Evolutionary conservation across 768 basidiomycete genomes (phyloP).

Genomic region (Neoboletus brunneissimus): DNA sequence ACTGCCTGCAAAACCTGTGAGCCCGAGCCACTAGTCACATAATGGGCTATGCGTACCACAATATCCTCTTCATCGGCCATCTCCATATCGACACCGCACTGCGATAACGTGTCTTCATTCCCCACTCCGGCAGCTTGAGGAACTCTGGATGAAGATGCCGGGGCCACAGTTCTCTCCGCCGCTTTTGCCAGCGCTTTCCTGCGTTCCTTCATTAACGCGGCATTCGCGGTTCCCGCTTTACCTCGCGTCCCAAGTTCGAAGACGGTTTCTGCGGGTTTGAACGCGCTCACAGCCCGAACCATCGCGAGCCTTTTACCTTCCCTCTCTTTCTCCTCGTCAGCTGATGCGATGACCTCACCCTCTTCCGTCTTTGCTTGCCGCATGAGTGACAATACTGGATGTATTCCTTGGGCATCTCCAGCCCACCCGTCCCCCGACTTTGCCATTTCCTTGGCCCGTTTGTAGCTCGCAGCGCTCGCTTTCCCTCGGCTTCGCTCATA

Average conservation of each 20-base stretch:
- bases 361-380: constrained; percentile 36
- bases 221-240: constrained; percentile 51
- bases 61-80: constrained; percentile 82
- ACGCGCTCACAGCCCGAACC: constrained; percentile 73
- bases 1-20: constrained; percentile 48
- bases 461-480: constrained; percentile 81
- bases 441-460: constrained; percentile 83
- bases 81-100: constrained; percentile 41
- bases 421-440: constrained; percentile 69
- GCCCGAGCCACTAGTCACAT: neutral
- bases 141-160: constrained; percentile 26
- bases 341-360: constrained; percentile 10
- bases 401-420: constrained; percentile 55
- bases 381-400: constrained; percentile 60
- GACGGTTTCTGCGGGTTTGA: constrained; percentile 85
- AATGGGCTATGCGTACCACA: constrained; percentile 43
- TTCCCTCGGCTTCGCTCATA: constrained; percentile 93
- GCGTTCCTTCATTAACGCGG: constrained; percentile 84
- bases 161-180: constrained; percentile 42
- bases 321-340: constrained; percentile 36
- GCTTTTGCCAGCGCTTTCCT: constrained; percentile 74
- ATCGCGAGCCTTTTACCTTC: constrained; percentile 58
- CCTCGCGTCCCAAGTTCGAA: constrained; percentile 85
- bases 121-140: constrained; percentile 36
- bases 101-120: constrained; percentile 30